Conservation (phyloP, 257 asterid genomes). For the Forsythia suspensa region DNA sequence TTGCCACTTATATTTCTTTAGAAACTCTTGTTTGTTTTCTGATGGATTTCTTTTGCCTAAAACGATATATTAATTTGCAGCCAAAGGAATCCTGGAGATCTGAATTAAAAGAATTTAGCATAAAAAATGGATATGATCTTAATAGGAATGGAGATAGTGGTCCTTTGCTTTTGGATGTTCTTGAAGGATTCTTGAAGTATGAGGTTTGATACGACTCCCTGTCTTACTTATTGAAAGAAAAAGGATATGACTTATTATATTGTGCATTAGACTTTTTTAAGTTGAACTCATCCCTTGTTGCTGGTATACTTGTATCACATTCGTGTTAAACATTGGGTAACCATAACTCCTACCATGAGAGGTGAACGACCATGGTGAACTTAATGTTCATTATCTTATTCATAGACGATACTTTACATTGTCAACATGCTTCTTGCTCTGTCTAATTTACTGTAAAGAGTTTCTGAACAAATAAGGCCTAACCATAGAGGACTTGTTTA, state of each 20-base stretch:
- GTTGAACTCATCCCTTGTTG: slow-evolving; percentile 41
- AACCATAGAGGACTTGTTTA: neutral
- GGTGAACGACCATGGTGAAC: neutral
- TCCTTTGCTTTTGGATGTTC: slow-evolving; percentile 96
- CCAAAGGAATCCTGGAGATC: slow-evolving; percentile 71
- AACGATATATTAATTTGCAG: slow-evolving; percentile 38
- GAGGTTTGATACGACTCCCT: slow-evolving; percentile 59
- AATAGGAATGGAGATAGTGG: slow-evolving; percentile 90
- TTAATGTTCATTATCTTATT: neutral
- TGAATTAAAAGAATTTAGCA: slow-evolving; percentile 79
- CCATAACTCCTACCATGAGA: neutral
- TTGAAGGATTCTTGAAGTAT: slow-evolving; percentile 96
- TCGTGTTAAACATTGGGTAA: neutral
- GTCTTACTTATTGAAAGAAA: slow-evolving; percentile 25
- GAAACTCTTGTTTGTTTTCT: slow-evolving; percentile 1
- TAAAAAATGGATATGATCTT: slow-evolving; percentile 88
- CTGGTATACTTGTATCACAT: slow-evolving; percentile 30
- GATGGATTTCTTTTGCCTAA: slow-evolving; percentile 7
- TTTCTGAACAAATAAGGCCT: neutral
- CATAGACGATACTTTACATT: neutral
- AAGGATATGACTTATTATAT: slow-evolving; percentile 34
- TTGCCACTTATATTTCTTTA: slow-evolving; percentile 7
- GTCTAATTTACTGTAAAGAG: neutral
- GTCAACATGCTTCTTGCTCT: neutral
- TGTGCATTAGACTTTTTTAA: slow-evolving; percentile 16